A percentile compares a stretch with the other conserved stretches of the same genome.
Evolutionary conservation across 1,139 yeast species (phyloP).

Genomic region (Diutina ranongensis): DNA sequence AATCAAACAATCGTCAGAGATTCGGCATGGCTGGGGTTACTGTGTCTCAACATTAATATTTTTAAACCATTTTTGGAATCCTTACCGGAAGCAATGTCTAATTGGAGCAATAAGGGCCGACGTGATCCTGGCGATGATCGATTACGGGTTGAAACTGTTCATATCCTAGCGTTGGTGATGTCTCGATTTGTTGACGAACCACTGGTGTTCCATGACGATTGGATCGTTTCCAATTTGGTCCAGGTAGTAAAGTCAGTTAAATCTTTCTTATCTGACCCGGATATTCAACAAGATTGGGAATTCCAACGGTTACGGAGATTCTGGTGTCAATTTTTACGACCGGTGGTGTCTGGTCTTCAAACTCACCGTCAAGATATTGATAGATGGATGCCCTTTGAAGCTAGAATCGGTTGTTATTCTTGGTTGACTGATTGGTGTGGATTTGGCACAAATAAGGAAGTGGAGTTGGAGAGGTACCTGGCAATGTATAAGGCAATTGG

Average conservation of each 20-base stretch:
- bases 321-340: conserved; percentile 69
- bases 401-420: conserved; percentile 72
- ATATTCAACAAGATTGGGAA: conserved; percentile 55
- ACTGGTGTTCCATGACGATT: conserved; percentile 48
- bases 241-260: conserved; percentile 57
- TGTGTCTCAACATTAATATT: conserved; percentile 84
- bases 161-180: conserved; percentile 60
- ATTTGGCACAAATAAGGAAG: conserved; percentile 48
- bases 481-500: conserved; percentile 37
- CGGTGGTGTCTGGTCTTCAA: conserved; percentile 42
- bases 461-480: conserved; percentile 58
- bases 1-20: conserved; percentile 67
- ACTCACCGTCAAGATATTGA: conserved; percentile 18
- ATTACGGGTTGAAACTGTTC: conserved; percentile 66
- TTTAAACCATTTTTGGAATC: conserved; percentile 75
- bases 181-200: conserved; percentile 48
- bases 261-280: conserved; percentile 43
- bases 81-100: conserved; percentile 49
- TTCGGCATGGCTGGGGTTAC: conserved; percentile 76
- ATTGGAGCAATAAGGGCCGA: conserved; percentile 17
- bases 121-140: conserved; percentile 34
- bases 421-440: conserved; percentile 93
- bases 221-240: conserved; percentile 57
- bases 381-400: conserved; percentile 72
- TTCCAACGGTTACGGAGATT: conserved; percentile 71